These are phyloP conservation scores for Cnidoscolus chayamansa DNA, from an alignment of 441 rosid species.

Conservation along the genomic window DNA sequence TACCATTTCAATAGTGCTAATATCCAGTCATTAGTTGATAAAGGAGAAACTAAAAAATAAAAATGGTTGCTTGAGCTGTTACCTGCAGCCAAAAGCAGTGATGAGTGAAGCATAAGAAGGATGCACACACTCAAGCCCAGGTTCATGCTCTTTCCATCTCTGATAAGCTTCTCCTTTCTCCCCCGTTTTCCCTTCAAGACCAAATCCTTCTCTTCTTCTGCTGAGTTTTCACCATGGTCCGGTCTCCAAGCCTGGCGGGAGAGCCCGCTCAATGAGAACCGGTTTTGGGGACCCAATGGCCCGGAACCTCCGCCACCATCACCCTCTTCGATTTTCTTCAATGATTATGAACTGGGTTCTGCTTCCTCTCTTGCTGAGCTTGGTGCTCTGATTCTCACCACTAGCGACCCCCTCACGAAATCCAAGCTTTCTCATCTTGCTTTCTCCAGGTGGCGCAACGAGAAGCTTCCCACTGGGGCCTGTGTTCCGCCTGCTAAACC, in stretches of 20 bases:
- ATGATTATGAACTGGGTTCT: conserved; percentile 13
- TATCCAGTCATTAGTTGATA: too few species aligned
- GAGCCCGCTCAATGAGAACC: conserved; percentile 55
- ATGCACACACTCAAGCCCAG: conserved; percentile 5
- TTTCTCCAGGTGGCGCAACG: conserved; percentile 60
- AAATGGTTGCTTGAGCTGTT: too few species aligned
- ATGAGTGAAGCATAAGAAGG: too few species aligned
- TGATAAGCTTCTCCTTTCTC: conserved; percentile 13
- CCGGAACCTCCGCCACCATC: conserved; percentile 7
- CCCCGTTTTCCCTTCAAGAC: conserved; percentile 18
- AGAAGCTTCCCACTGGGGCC: conserved; percentile 56
- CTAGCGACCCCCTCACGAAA: conserved; percentile 55
- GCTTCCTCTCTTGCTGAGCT: conserved; percentile 78
- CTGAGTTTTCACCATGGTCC: conserved; percentile 52
- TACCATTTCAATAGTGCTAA: too few species aligned
- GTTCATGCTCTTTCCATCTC: conserved; percentile 14
- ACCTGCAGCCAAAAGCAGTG: too few species aligned
- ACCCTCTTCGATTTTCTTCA: conserved; percentile 8
- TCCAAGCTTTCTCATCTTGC: conserved; percentile 71
- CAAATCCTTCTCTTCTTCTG: conserved; percentile 26
- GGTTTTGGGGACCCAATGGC: conserved; percentile 30
- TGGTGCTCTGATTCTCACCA: conserved; percentile 73
- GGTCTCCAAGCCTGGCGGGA: conserved; percentile 71
- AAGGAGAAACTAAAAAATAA: too few species aligned
- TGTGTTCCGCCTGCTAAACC: conserved; percentile 57